Percentiles rank a stretch among this genome's conserved stretches.
Evolutionary conservation across 2,329 filamentous ascomycete genomes (phyloP).

Genomic region (Nemania sp.): DNA sequence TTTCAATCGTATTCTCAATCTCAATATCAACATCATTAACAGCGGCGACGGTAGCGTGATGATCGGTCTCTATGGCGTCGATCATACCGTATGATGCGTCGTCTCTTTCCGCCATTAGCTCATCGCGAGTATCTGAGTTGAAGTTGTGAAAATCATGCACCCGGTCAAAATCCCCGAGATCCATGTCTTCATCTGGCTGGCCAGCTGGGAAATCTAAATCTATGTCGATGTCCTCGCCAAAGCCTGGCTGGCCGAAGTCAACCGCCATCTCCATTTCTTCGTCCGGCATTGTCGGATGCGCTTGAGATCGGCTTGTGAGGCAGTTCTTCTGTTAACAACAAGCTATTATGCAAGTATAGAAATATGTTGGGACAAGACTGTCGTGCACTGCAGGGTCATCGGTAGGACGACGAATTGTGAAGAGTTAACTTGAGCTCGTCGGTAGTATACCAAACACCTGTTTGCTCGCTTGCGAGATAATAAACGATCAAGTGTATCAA

Average conservation of each 20-base stretch:
- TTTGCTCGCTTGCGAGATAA: background rate
- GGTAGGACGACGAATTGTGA: background rate
- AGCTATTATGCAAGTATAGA: background rate
- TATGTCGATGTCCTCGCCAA: conserved; percentile 41
- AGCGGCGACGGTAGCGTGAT: conserved; percentile 28
- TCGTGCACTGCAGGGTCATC: conserved; percentile 13
- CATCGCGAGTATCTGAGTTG: conserved; percentile 39
- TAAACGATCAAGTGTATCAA: background rate
- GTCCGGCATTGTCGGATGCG: conserved; percentile 35
- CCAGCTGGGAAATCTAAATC: conserved; percentile 40
- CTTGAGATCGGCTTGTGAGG: background rate
- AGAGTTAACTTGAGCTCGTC: too few relatives aligned
- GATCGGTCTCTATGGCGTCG: conserved; percentile 37
- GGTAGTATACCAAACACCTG: too few relatives aligned
- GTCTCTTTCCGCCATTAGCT: conserved; percentile 41
- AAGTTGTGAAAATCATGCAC: conserved; percentile 36
- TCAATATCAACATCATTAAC: conserved; percentile 40
- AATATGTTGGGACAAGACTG: conserved; percentile 5
- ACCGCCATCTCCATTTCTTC: conserved; percentile 42
- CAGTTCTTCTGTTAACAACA: conserved; percentile 3
- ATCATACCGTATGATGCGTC: conserved; percentile 41
- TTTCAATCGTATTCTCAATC: conserved; percentile 34
- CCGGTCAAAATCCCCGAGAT: conserved; percentile 39
- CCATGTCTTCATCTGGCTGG: conserved; percentile 39
- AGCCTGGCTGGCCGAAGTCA: conserved; percentile 37